Evolutionary conservation across 2,329 filamentous ascomycete species (phyloP).

Genomic region (Arthrobotrys sinensis): DNA sequence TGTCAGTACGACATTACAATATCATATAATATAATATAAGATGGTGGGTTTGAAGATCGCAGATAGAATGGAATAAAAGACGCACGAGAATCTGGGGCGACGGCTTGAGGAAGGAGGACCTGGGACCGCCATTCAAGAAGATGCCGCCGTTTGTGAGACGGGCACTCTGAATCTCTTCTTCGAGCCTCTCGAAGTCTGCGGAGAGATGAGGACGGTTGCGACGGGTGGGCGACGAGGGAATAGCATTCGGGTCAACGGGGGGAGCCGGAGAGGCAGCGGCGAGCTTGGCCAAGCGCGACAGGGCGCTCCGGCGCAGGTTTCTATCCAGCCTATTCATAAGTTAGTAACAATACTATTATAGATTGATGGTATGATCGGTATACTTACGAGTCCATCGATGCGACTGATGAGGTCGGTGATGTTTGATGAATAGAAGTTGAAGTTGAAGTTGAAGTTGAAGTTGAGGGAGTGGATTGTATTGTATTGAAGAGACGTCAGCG

Average conservation of each 20-base stretch:
- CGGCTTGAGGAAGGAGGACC: conserved; percentile 25
- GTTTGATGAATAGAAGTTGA: no score
- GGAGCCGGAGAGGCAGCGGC: conserved; percentile 55
- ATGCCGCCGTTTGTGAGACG: conserved; percentile 24
- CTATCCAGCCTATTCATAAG: conserved; percentile 37
- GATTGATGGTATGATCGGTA: not conserved
- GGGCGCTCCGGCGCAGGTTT: conserved; percentile 54
- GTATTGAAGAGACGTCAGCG: not conserved
- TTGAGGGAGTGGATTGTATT: no score
- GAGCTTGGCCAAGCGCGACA: conserved; percentile 54
- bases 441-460: no score
- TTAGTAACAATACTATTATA: not conserved
- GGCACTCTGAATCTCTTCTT: conserved; percentile 43
- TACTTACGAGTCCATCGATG: conserved; percentile 52
- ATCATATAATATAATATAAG: not conserved
- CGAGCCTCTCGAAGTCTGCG: conserved; percentile 50
- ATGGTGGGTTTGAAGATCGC: conserved; percentile 10
- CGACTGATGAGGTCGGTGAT: not conserved
- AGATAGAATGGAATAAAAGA: conserved; percentile 20
- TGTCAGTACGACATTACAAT: not conserved
- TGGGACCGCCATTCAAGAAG: conserved; percentile 42
- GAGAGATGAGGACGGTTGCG: conserved; percentile 31
- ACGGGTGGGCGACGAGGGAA: conserved; percentile 53
- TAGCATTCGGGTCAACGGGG: conserved; percentile 26
- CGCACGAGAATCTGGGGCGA: conserved; percentile 40